Evolutionary conservation across 2,329 filamentous ascomycete species (phyloP).

Genomic region (Thermothelomyces thermophilus): DNA sequence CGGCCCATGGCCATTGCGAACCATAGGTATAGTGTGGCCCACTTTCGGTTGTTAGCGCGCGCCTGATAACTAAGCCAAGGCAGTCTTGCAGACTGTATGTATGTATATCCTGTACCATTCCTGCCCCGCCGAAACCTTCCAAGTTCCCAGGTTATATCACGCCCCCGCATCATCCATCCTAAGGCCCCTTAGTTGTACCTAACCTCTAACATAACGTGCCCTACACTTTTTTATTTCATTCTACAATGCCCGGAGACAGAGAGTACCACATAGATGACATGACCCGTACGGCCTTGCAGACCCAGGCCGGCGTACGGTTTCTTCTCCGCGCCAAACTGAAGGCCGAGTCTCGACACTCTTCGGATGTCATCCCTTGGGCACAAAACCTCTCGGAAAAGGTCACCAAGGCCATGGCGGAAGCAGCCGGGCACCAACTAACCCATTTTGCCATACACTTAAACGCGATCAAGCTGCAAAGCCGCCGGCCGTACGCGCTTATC

Average conservation of each 20-base stretch:
- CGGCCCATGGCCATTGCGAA: constrained; percentile 1
- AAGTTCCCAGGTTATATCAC: too few relatives aligned
- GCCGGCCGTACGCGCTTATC: constrained; percentile 1
- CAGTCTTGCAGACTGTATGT: too few relatives aligned
- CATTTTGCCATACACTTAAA: background rate
- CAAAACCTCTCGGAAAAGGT: background rate
- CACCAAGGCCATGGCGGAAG: background rate
- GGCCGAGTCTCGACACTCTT: constrained; percentile 1
- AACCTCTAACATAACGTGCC: too few relatives aligned
- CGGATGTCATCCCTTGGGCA: constrained; percentile 4
- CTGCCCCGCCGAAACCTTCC: too few relatives aligned
- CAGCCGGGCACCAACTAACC: background rate
- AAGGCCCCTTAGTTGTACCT: too few relatives aligned
- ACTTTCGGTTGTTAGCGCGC: too few relatives aligned
- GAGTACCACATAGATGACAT: background rate
- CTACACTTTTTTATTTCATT: background rate
- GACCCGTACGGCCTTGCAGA: background rate
- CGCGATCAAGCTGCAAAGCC: background rate
- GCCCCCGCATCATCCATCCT: too few relatives aligned
- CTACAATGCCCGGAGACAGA: background rate
- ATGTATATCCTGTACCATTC: too few relatives aligned
- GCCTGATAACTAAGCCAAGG: too few relatives aligned
- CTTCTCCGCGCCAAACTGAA: background rate
- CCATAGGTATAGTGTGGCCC: background rate
- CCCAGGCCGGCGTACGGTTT: background rate